Evolutionary conservation across 345 rosid species (phyloP), one percentile per base, ranked within the genome.

Genomic region (Microthlaspi erraticum): DNA sequence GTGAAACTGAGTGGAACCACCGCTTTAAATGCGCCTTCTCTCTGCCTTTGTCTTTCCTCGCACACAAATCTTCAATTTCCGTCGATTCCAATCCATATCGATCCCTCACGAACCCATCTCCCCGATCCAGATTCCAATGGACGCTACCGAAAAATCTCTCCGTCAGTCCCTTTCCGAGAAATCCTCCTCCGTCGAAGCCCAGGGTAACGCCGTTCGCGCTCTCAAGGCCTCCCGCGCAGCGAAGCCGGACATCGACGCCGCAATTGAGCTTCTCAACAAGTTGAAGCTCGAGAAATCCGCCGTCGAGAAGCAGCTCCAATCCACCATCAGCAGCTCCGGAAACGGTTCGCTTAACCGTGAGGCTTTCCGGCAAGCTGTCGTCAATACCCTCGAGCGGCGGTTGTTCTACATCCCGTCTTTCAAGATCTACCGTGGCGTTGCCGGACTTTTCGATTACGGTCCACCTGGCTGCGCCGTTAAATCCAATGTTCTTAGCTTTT

Each of bases 391-490:
- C 0, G 98, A 87, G 69, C 80, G 97, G 46, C 88, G 92, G 18
- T 79, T 90, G 75, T 93, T 93, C 48, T 93, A 78, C 66, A 87
- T 85, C 2, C 94, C 96, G 0, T 91, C 97, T 1, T 93, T 91
- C 71, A 86, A 89, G 85, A 93, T 93, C 66, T 93, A 93, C 69
- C 64, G 96, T 8, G 97, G 97, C 5, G 97, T 93, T 2, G 96
- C 98, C 10, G 98, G 98, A 3, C 88, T 93, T 45, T 93, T 84
- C 52, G 98, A 93, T 79, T 91, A 85, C 26, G 97, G 97, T 1
- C 96, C 97, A 16, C 97, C 98, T 20, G 98, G 98, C 2, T 88
- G 94, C 73, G 83, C 94, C 5, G 87, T 93, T 55, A 91, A 93
- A 81, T 79, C 91, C 23, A 93, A 91, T 58, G 91, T 93, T 36